A percentile compares a stretch with the other conserved stretches of the same genome.
phyloP scores from a whole-genome alignment of 768 basidiomycete species.

The Tephrocybe sp. region DNA sequence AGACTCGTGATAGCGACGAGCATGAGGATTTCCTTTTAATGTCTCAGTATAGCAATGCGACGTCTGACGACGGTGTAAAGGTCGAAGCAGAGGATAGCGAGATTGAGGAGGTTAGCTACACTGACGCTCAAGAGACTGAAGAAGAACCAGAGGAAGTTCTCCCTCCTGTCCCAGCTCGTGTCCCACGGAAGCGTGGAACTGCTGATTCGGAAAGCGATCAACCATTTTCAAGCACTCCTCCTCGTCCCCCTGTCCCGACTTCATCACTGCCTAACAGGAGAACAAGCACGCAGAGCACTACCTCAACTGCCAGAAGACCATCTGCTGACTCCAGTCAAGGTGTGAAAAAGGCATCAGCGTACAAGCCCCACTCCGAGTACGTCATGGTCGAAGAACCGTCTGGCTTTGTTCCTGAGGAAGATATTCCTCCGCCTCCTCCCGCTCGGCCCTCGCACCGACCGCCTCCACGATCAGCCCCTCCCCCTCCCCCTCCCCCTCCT shows the following conservation, averaged over 20 bases:
- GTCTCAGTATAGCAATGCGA: slow-evolving; percentile 31
- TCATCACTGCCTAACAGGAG: slow-evolving; percentile 35
- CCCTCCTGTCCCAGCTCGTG: slow-evolving; percentile 56
- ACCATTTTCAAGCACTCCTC: slow-evolving; percentile 32
- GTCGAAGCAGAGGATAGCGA: slow-evolving; percentile 76
- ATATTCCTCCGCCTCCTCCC: slow-evolving; percentile 46
- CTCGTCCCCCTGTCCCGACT: slow-evolving; percentile 50
- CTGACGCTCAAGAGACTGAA: slow-evolving; percentile 40
- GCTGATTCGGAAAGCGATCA: slow-evolving; percentile 17
- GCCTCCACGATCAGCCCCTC: slow-evolving; percentile 24
- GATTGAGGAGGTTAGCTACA: slow-evolving; percentile 62
- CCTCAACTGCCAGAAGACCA: slow-evolving; percentile 34
- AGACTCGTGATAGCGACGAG: slow-evolving; percentile 35
- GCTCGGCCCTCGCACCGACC: slow-evolving; percentile 39
- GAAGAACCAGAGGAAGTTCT: slow-evolving; percentile 48
- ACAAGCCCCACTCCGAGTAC: slow-evolving; percentile 47
- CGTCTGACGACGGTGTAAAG: slow-evolving; percentile 60
- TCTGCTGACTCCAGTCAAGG: slow-evolving; percentile 31
- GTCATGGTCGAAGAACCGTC: slow-evolving; percentile 63
- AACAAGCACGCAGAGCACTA: slow-evolving; percentile 34
- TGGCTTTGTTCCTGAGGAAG: slow-evolving; percentile 32
- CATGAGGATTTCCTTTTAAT: slow-evolving; percentile 36
- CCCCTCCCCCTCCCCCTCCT: slow-evolving; percentile 36
- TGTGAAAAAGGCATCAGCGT: slow-evolving; percentile 24
- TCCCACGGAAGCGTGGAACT: slow-evolving; percentile 20